These are phyloP conservation scores for Zygoascus flipseniorum DNA, from an alignment of 805 yeast species.

Conservation along the genomic window DNA sequence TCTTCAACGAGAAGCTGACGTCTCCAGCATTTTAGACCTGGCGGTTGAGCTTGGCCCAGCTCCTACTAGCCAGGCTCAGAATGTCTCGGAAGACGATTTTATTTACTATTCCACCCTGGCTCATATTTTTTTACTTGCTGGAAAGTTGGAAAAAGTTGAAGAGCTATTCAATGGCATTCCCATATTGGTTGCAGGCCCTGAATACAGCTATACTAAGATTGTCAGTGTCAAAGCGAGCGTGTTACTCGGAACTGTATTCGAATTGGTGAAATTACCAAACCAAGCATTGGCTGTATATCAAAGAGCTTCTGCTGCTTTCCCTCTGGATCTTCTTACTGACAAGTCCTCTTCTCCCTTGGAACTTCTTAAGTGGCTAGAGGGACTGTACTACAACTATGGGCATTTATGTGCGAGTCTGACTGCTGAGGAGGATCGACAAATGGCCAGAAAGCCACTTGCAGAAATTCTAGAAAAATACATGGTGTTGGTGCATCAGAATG, in stretches of 20 bases:
- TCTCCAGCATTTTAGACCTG: background rate
- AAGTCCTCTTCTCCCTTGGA: slow-evolving; percentile 17
- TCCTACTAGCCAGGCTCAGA: background rate
- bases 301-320: background rate
- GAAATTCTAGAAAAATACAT: background rate
- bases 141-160: slow-evolving; percentile 12
- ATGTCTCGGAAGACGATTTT: slow-evolving; percentile 9
- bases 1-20: background rate
- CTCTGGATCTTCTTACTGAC: background rate
- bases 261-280: slow-evolving; percentile 11
- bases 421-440: background rate
- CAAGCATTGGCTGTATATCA: slow-evolving; percentile 14
- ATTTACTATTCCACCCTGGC: slow-evolving; percentile 11
- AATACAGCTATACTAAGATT: slow-evolving; percentile 12
- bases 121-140: slow-evolving; percentile 14
- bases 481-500: background rate
- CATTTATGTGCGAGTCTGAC: background rate
- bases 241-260: slow-evolving; percentile 19
- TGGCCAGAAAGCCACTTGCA: background rate
- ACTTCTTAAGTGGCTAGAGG: slow-evolving; percentile 34
- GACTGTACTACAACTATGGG: slow-evolving; percentile 22
- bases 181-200: background rate
- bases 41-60: background rate
- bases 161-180: slow-evolving; percentile 5
- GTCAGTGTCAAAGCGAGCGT: slow-evolving; percentile 16